phyloP scores from a whole-genome alignment of 371 early-diverging fungal genomes.

The Rhizomucor pusillus region DNA sequence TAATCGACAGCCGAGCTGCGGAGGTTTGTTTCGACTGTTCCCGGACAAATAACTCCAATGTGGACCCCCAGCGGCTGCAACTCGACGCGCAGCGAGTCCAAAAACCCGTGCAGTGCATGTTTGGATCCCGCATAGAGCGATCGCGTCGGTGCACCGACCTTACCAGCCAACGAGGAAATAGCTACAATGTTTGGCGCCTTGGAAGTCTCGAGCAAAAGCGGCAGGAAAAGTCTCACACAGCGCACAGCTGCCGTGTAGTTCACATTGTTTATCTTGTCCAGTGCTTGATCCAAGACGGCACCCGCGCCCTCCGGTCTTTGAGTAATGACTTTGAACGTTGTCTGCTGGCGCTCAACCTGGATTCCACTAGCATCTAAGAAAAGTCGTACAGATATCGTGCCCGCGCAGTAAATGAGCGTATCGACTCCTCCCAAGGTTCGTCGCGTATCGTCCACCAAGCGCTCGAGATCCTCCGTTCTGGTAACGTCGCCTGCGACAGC shows the following conservation, averaged over 20 bases:
- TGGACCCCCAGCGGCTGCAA: slow-evolving; percentile 53
- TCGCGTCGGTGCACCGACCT: slow-evolving; percentile 80
- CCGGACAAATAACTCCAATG: slow-evolving; percentile 73
- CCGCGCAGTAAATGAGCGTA: slow-evolving; percentile 69
- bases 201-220: slow-evolving; percentile 47
- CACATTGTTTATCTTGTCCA: slow-evolving; percentile 51
- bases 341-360: background rate
- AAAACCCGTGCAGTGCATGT: slow-evolving; percentile 84
- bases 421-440: slow-evolving; percentile 48
- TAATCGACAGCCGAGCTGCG: slow-evolving; percentile 69
- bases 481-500: slow-evolving; percentile 33
- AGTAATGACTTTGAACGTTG: slow-evolving; percentile 6
- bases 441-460: slow-evolving; percentile 16
- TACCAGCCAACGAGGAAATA: slow-evolving; percentile 80
- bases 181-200: slow-evolving; percentile 64
- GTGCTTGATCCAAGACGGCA: slow-evolving; percentile 19
- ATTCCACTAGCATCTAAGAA: slow-evolving; percentile 56
- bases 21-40: slow-evolving; percentile 75
- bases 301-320: background rate
- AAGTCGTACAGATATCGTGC: slow-evolving; percentile 61
- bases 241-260: slow-evolving; percentile 69
- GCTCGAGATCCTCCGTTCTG: slow-evolving; percentile 24
- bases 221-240: slow-evolving; percentile 59
- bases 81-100: slow-evolving; percentile 82
- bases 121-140: slow-evolving; percentile 81